Evolutionary conservation across 2,329 filamentous ascomycete species (phyloP), one percentile per base, ranked within the genome.

Genomic region (Onygena corvina): DNA sequence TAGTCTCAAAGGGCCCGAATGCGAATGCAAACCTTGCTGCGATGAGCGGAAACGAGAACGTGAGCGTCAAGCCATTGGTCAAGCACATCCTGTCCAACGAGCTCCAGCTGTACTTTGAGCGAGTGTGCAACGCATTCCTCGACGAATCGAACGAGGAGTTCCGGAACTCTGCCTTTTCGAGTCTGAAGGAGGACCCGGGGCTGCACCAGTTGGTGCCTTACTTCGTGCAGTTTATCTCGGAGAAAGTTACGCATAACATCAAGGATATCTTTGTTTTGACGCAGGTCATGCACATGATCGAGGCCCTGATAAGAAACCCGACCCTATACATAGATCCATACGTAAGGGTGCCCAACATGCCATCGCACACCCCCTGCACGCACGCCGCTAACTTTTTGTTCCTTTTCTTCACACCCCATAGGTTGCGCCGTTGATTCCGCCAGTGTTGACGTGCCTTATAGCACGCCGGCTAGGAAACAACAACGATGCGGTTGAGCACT

Each of bases 41-140:
- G 12, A 78, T 89, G 56, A 83, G 83, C 47, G 89, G 89, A 42
- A 83, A 84, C 60, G 88, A 94, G 59, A 88, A 85, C 57, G 76
- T 89, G 49, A 76, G 81, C 35, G 82, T 94, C 67, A 90, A 90
- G 63, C 90, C 92, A 2, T 76, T 89, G 9, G 89, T 98, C 56
- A 96, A 96, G 69, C 92, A 98, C 63, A 84, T 95, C 45, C 78
- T 98, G 38, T 94, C 87, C 56, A 94, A 94, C 68, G 92, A 98
- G 68, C 79, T 96, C 18, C 88, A 94, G 54, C 79, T 96, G 29
- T 95, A 95, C 71, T 98, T 96, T 62, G 88, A 95, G 63, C 94
- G 94, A 67, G 87, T 96, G 52, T 89, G 88, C 64, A 78, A 78
- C 46, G 90, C 92, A 8, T 77, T 98, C 42, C 76, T 95, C 52